Conservation (phyloP, 2,329 filamentous ascomycete species). For the Phyllosticta capitalensis region DNA sequence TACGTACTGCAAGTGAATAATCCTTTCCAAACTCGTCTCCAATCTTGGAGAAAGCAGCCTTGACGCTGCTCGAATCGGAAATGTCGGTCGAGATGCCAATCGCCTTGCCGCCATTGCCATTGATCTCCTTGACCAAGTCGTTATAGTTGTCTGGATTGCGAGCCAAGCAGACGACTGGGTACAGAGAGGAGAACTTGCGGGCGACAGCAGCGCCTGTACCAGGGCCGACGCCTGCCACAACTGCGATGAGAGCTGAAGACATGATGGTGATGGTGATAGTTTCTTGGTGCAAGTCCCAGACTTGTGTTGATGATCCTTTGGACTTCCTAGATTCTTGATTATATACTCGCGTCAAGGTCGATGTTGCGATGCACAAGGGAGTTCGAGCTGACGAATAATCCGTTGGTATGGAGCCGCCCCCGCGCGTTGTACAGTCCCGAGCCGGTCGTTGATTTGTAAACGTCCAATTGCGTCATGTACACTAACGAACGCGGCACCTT, state of each 20-base stretch:
- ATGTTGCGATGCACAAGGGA: not conserved
- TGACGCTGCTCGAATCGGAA: constrained; percentile 44
- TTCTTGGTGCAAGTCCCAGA: not conserved
- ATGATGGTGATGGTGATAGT: not conserved
- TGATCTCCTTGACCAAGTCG: constrained; percentile 60
- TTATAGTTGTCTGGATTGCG: constrained; percentile 57
- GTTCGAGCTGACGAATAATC: not conserved
- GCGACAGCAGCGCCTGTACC: constrained; percentile 58
- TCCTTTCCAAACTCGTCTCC: constrained; percentile 47
- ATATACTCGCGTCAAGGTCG: not conserved
- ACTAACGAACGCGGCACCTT: not conserved
- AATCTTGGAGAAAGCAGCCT: constrained; percentile 54
- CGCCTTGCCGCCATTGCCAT: constrained; percentile 55
- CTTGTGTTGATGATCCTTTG: not conserved
- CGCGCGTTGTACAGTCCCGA: constrained; percentile 1
- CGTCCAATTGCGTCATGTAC: constrained; percentile 6
- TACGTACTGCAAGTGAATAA: constrained; percentile 25
- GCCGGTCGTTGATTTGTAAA: constrained; percentile 9
- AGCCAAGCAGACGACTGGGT: constrained; percentile 67
- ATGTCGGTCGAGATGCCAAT: constrained; percentile 62
- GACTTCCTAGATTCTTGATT: not conserved
- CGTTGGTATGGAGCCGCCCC: not conserved
- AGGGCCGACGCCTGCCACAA: constrained; percentile 63
- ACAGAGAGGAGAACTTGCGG: constrained; percentile 51
- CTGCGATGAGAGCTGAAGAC: constrained; percentile 47